Conservation (phyloP, 352 stramenopile genomes). For the Phytophthora podocarpi region DNA sequence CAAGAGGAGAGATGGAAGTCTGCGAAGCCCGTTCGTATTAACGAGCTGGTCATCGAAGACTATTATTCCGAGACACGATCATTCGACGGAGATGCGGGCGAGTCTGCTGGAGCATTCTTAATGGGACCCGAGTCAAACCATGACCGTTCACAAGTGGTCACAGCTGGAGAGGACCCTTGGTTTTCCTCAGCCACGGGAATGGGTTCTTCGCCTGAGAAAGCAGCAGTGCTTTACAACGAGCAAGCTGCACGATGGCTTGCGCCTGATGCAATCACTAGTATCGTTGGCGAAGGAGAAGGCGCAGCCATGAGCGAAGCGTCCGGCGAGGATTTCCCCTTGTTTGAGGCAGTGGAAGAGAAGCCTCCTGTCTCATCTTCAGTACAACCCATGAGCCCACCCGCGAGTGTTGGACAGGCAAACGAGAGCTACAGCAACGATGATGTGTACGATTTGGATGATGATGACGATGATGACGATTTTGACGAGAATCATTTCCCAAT, state of each 20-base stretch:
- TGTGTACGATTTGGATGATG: conserved; percentile 13
- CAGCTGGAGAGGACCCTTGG: conserved; percentile 56
- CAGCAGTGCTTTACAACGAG: conserved; percentile 48
- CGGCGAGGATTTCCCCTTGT: conserved; percentile 29
- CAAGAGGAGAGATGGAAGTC: conserved; percentile 49
- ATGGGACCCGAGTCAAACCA: conserved; percentile 45
- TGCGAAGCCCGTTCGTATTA: conserved; percentile 60
- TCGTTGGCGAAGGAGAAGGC: conserved; percentile 12
- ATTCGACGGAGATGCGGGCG: conserved; percentile 15
- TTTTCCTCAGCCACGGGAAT: conserved; percentile 51
- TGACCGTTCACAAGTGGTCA: not conserved
- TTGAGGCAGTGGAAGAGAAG: conserved; percentile 61
- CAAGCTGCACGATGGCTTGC: conserved; percentile 71
- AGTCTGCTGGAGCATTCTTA: conserved; percentile 58
- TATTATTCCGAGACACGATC: conserved; percentile 65
- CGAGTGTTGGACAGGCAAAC: conserved; percentile 3
- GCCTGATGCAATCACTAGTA: conserved; percentile 17
- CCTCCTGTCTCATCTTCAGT: not conserved
- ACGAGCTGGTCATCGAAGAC: conserved; percentile 87
- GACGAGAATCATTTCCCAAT: conserved; percentile 51
- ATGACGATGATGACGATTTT: conserved; percentile 49
- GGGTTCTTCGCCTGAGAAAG: conserved; percentile 51
- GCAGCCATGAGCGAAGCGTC: conserved; percentile 15
- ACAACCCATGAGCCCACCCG: not conserved
- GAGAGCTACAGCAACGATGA: conserved; percentile 10